Evolutionary conservation across 495 filamentous ascomycete species (phyloP).

Genomic region (Xylaria intraflava): DNA sequence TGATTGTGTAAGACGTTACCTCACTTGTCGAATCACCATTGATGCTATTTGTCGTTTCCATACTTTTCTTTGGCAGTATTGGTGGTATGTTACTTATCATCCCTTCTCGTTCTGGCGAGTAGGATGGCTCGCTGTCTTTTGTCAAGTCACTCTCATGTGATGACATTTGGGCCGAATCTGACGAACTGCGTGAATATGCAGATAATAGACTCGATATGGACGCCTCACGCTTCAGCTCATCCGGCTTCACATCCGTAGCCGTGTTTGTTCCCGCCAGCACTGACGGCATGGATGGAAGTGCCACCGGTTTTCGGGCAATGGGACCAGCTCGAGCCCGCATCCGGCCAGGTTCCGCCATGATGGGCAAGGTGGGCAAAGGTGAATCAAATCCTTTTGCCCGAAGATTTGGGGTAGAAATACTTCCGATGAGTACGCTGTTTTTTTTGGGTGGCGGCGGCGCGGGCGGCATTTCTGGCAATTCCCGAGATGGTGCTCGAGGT

Average conservation of each 20-base stretch:
- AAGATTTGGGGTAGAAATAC: conserved; percentile 8
- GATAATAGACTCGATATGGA: conserved; percentile 43
- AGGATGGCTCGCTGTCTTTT: conserved; percentile 30
- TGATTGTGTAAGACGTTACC: conserved; percentile 10
- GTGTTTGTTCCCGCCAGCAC: not conserved
- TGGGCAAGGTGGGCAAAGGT: conserved; percentile 18
- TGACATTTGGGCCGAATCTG: conserved; percentile 31
- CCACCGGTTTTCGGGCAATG: conserved; percentile 24
- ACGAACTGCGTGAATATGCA: conserved; percentile 38
- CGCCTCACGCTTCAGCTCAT: conserved; percentile 23
- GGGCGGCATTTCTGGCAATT: conserved; percentile 12
- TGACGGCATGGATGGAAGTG: conserved; percentile 15
- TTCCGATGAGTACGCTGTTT: conserved; percentile 17
- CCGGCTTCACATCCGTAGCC: conserved; percentile 5
- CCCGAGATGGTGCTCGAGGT: conserved; percentile 14
- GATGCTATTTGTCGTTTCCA: conserved; percentile 2
- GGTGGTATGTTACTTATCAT: conserved; percentile 13
- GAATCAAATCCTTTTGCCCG: conserved; percentile 12
- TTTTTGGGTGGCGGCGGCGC: conserved; percentile 23
- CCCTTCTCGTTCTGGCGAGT: conserved; percentile 24
- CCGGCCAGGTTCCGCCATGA: conserved; percentile 7
- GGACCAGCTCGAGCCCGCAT: conserved; percentile 12
- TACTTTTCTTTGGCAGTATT: conserved; percentile 13
- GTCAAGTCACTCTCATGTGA: conserved; percentile 27
- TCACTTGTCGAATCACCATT: conserved; percentile 10